Percentiles rank a stretch among this genome's conserved stretches.
Evolutionary conservation across 1,139 yeast species (phyloP).

Genomic region (Hansenula sp.): DNA sequence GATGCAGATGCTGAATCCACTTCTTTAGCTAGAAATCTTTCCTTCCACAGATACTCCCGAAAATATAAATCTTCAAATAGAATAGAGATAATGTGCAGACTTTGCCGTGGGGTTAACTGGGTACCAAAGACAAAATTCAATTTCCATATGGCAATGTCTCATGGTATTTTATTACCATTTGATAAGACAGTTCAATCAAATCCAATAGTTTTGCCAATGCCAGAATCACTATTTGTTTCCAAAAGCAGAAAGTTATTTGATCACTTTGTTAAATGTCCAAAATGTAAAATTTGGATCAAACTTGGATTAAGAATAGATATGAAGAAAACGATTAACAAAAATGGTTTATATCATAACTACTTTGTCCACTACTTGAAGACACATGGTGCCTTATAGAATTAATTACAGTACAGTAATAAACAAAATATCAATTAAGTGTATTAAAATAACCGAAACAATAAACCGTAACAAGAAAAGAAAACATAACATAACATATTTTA

Average conservation of each 20-base stretch:
- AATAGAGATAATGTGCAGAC: conserved; percentile 21
- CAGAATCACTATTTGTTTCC: conserved; percentile 13
- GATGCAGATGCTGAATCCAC: neutral
- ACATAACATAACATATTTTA: neutral
- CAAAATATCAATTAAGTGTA: no score
- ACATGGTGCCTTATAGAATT: conserved; percentile 5
- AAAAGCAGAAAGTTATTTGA: conserved; percentile 7
- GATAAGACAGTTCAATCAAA: conserved; percentile 1
- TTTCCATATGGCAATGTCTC: conserved; percentile 22
- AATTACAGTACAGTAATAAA: no score
- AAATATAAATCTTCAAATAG: neutral
- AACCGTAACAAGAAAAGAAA: neutral
- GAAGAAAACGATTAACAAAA: neutral
- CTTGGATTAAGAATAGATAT: conserved; percentile 7
- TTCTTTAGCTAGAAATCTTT: conserved; percentile 1
- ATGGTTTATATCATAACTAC: conserved; percentile 20
- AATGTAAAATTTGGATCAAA: conserved; percentile 18
- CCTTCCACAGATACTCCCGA: conserved; percentile 10
- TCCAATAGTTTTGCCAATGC: conserved; percentile 15
- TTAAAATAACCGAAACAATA: no score
- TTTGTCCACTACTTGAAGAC: conserved; percentile 15
- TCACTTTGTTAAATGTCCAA: conserved; percentile 15
- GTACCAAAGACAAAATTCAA: conserved; percentile 8
- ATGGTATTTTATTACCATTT: conserved; percentile 18
- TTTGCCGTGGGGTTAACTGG: conserved; percentile 24